Conservation (phyloP, 331 rosid genomes). For the Quercus phellos region DNA sequence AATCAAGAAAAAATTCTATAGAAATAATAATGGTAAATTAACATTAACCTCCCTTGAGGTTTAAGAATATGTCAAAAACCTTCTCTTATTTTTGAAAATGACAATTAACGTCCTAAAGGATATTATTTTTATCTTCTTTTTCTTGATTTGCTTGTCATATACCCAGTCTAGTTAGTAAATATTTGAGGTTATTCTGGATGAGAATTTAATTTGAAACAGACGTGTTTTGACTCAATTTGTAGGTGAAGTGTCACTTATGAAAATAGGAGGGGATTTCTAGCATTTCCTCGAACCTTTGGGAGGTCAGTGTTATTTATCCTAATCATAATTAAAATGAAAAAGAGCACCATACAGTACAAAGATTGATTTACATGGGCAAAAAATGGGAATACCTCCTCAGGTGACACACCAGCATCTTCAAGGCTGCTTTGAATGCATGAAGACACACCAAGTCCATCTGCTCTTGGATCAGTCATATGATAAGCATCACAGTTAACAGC, state of each 20-base stretch:
- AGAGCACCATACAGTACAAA: not conserved
- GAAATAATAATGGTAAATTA: not conserved
- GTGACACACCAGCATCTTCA: constrained; percentile 97
- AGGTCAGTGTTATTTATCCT: too few relatives aligned
- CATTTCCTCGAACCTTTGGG: too few relatives aligned
- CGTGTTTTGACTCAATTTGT: too few relatives aligned
- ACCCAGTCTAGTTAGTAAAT: too few relatives aligned
- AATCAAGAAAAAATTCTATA: not conserved
- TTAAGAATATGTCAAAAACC: not conserved
- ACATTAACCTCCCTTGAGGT: too few relatives aligned
- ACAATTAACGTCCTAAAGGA: too few relatives aligned
- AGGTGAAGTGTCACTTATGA: too few relatives aligned
- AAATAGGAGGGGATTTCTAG: too few relatives aligned
- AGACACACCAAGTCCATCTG: constrained; percentile 98
- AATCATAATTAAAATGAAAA: not conserved
- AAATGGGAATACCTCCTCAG: constrained; percentile 64
- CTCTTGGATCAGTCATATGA: constrained; percentile 96
- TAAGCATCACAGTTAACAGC: constrained; percentile 94
- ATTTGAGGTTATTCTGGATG: too few relatives aligned
- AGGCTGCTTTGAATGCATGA: constrained; percentile 86
- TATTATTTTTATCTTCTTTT: too few relatives aligned
- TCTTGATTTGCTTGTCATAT: too few relatives aligned
- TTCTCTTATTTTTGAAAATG: not conserved
- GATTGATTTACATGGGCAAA: not conserved
- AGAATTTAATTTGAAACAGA: too few relatives aligned